Percentiles rank a stretch among this genome's conserved stretches.
phyloP scores from a whole-genome alignment of 2,329 filamentous ascomycete species.

The Esteya vermicola region DNA sequence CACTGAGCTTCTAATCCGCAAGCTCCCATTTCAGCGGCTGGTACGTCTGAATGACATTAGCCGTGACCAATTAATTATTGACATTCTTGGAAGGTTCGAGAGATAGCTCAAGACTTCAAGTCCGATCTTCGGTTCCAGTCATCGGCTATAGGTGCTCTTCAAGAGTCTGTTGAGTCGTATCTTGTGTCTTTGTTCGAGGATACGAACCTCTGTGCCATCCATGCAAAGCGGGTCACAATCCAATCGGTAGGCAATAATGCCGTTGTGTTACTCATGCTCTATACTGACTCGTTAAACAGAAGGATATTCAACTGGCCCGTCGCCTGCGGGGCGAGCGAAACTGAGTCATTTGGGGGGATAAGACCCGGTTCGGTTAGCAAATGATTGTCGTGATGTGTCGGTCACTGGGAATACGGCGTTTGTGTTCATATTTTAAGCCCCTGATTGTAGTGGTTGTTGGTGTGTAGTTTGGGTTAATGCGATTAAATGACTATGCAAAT shows the following conservation, averaged over 20 bases:
- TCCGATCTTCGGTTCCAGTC: conserved; percentile 95
- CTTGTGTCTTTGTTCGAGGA: conserved; percentile 97
- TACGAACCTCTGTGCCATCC: conserved; percentile 96
- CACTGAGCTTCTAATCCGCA: conserved; percentile 89
- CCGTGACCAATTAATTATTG: too few relatives aligned
- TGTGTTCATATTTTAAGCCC: too few relatives aligned
- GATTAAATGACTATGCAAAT: too few relatives aligned
- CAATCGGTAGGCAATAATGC: too few relatives aligned
- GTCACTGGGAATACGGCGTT: too few relatives aligned
- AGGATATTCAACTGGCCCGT: conserved; percentile 94
- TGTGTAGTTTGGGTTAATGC: too few relatives aligned
- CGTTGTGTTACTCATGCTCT: conserved; percentile 13
- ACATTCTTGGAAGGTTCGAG: too few relatives aligned
- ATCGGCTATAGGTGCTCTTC: conserved; percentile 89
- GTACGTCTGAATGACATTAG: too few relatives aligned
- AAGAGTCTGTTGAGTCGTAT: conserved; percentile 98
- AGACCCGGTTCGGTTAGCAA: too few relatives aligned
- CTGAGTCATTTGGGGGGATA: conserved; percentile 43
- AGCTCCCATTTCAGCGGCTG: conserved; percentile 94
- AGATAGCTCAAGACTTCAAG: conserved; percentile 94
- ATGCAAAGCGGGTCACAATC: conserved; percentile 98
- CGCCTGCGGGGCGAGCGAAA: conserved; percentile 90
- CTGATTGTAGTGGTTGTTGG: too few relatives aligned
- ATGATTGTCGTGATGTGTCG: too few relatives aligned
- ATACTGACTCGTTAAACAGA: conserved; percentile 32